phyloP scores from a whole-genome alignment of 2,329 filamentous ascomycete species.

The Aspergillus eucalypticola region DNA sequence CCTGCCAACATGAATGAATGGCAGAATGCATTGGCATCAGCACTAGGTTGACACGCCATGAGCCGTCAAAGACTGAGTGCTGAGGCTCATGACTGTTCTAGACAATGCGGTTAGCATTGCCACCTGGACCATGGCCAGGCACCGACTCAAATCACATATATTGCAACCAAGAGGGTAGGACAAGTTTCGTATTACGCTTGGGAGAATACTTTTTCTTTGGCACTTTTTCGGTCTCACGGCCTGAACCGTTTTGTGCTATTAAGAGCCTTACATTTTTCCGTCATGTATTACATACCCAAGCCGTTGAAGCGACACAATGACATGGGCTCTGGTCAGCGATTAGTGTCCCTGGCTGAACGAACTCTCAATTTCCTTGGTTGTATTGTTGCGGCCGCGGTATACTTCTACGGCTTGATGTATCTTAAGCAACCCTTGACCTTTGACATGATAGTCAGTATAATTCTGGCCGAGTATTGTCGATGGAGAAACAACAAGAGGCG shows the following conservation, averaged over 20 bases:
- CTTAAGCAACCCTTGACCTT: slow-evolving; percentile 28
- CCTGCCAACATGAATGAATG: neutral
- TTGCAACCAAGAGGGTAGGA: too few species aligned
- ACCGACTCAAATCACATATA: too few species aligned
- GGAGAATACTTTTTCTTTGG: too few species aligned
- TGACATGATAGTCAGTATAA: slow-evolving; percentile 30
- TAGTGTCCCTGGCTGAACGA: slow-evolving; percentile 24
- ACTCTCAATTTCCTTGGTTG: slow-evolving; percentile 31
- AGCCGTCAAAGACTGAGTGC: neutral
- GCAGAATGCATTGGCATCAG: neutral
- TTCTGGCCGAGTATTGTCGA: slow-evolving; percentile 30
- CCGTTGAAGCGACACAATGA: neutral
- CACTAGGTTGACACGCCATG: neutral
- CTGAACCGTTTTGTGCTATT: too few species aligned
- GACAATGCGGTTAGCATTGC: neutral
- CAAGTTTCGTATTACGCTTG: too few species aligned
- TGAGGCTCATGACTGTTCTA: neutral
- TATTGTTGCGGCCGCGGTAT: slow-evolving; percentile 24
- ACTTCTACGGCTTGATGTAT: slow-evolving; percentile 24
- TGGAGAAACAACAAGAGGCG: slow-evolving; percentile 27
- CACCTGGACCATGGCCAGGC: neutral
- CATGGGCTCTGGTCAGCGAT: neutral
- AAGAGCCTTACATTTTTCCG: too few species aligned
- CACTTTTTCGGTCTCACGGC: too few species aligned
- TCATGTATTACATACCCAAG: neutral